Conservation (phyloP, 495 filamentous ascomycete species). For the Hypoxylon perforatum region DNA sequence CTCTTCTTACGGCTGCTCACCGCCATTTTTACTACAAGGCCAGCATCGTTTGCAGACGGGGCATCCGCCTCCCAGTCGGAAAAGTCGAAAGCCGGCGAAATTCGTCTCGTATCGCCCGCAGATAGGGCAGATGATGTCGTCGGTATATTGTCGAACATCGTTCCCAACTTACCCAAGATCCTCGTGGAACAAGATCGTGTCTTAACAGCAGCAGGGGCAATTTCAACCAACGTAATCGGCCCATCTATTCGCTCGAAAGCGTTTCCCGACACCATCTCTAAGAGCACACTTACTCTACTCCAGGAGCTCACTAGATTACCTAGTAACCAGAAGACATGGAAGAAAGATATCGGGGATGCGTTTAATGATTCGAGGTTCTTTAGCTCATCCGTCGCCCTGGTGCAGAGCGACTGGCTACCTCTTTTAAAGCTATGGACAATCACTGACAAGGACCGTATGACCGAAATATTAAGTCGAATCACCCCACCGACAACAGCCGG, state of each 20-base stretch:
- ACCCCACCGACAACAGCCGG: conserved; percentile 92
- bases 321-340: conserved; percentile 88
- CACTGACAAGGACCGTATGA: conserved; percentile 86
- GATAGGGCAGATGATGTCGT: conserved; percentile 79
- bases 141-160: conserved; percentile 78
- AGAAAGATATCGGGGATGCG: conserved; percentile 89
- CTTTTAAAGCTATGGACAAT: conserved; percentile 84
- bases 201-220: conserved; percentile 75
- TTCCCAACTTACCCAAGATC: conserved; percentile 86
- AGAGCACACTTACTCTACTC: conserved; percentile 74
- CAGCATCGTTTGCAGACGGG: conserved; percentile 68
- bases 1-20: conserved; percentile 87
- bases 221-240: conserved; percentile 84
- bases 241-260: conserved; percentile 85
- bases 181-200: conserved; percentile 88
- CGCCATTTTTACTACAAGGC: conserved; percentile 89
- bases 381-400: conserved; percentile 67
- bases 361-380: conserved; percentile 94
- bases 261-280: conserved; percentile 88
- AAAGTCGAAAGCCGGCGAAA: conserved; percentile 44
- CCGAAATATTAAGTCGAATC: conserved; percentile 80
- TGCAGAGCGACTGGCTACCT: conserved; percentile 81
- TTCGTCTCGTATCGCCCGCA: conserved; percentile 21
- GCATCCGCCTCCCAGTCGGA: conserved; percentile 43
- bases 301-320: conserved; percentile 80